Evolutionary conservation across 352 stramenopile genomes (phyloP).

Genomic region (Pseudoperonospora humuli): DNA sequence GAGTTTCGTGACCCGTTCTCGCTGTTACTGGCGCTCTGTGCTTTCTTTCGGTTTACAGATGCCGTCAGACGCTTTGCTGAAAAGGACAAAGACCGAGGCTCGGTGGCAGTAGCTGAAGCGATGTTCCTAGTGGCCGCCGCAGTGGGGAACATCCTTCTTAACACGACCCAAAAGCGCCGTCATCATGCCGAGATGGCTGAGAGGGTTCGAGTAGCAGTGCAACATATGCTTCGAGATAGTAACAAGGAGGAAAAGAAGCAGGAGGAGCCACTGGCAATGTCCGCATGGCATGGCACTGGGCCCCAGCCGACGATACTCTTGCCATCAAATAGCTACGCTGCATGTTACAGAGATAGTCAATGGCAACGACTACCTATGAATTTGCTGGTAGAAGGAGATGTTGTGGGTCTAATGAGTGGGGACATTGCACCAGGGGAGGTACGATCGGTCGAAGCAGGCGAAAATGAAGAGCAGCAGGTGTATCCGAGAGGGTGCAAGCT

Average conservation of each 20-base stretch:
- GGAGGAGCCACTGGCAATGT: neutral
- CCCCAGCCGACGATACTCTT: conserved; percentile 43
- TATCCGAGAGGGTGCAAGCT: conserved; percentile 59
- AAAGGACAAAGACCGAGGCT: conserved; percentile 12
- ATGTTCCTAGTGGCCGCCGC: conserved; percentile 54
- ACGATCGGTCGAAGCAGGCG: conserved; percentile 19
- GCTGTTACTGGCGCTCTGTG: conserved; percentile 58
- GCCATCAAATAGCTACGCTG: conserved; percentile 71
- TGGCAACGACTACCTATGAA: conserved; percentile 83
- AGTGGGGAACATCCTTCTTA: conserved; percentile 54
- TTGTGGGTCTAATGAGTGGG: conserved; percentile 78
- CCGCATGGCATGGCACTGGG: conserved; percentile 19
- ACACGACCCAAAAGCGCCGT: conserved; percentile 52
- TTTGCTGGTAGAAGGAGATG: conserved; percentile 68
- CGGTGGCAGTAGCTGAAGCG: conserved; percentile 38
- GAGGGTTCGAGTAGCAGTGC: conserved; percentile 56
- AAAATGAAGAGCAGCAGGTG: conserved; percentile 13
- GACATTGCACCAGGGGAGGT: conserved; percentile 70
- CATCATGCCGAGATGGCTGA: conserved; percentile 75
- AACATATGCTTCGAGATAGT: conserved; percentile 36
- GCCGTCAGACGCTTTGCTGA: conserved; percentile 27
- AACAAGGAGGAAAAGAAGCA: conserved; percentile 4
- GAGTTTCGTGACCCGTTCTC: conserved; percentile 72
- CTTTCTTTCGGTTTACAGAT: conserved; percentile 52
- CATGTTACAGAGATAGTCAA: conserved; percentile 70